A percentile compares a stretch with the other conserved stretches of the same genome.
These are phyloP conservation scores for Pluteus cervinus DNA, from an alignment of 768 basidiomycete genomes.

Conservation along the genomic window DNA sequence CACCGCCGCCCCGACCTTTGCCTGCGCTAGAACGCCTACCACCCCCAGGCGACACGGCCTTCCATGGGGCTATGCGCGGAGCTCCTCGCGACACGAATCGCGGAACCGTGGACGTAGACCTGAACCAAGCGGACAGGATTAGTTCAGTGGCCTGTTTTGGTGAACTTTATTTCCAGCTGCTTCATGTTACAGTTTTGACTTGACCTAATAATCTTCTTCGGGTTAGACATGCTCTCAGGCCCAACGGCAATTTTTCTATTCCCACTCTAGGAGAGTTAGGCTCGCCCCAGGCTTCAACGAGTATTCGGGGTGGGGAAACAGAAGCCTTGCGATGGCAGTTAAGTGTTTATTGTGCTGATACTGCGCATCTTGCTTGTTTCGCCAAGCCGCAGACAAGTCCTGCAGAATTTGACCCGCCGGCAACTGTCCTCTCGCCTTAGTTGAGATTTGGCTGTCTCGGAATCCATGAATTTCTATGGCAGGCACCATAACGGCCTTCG, in stretches of 20 bases:
- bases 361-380: constrained; percentile 5
- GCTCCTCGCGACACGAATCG: no score
- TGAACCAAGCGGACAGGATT: constrained; percentile 3
- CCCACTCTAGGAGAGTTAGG: constrained; percentile 6
- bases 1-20: no score
- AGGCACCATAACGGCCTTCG: constrained; percentile 3
- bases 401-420: constrained; percentile 10
- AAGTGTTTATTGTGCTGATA: constrained; percentile 5
- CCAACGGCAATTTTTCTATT: constrained; percentile 6
- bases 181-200: no score
- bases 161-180: no score
- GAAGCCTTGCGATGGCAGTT: constrained; percentile 8
- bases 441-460: constrained; percentile 8
- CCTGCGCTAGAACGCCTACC: no score
- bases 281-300: constrained; percentile 4
- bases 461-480: constrained; percentile 5
- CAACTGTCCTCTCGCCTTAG: constrained; percentile 8
- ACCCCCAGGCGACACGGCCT: no score
- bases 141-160: constrained; percentile 5
- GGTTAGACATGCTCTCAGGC: no score
- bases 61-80: no score
- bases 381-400: constrained; percentile 7
- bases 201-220: no score
- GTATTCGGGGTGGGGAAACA: constrained; percentile 7
- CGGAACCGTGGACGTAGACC: constrained; percentile 1